Evolutionary conservation across 192 early-diverging fungal genomes (phyloP).

Genomic region (Coemansia umbellata): DNA sequence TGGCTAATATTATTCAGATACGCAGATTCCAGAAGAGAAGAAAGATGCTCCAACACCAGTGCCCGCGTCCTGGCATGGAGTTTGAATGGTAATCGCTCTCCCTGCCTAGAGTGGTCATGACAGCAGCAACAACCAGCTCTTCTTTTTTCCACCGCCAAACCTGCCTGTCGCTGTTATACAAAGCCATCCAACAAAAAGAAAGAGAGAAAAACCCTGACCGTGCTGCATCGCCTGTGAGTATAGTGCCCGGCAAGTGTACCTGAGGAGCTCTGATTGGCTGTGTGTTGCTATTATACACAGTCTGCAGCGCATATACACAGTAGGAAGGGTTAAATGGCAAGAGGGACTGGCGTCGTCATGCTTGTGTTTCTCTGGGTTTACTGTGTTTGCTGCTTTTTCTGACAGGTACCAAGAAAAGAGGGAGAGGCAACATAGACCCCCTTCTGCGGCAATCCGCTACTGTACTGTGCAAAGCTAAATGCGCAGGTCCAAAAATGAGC

Average conservation of each 20-base stretch:
- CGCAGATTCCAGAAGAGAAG: background rate
- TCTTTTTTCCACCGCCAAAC: too few relatives aligned
- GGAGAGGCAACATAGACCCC: background rate
- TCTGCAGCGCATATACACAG: background rate
- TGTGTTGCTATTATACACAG: background rate
- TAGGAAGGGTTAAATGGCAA: background rate
- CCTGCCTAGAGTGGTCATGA: too few relatives aligned
- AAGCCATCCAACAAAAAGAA: too few relatives aligned
- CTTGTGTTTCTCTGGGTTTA: background rate
- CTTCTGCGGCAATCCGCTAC: too few relatives aligned
- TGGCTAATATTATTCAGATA: background rate
- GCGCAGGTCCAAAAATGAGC: too few relatives aligned
- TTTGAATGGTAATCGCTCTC: too few relatives aligned
- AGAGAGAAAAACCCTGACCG: slow-evolving; percentile 2
- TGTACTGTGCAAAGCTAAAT: too few relatives aligned
- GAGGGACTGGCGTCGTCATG: too few relatives aligned
- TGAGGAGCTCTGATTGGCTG: slow-evolving; percentile 2
- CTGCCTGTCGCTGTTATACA: too few relatives aligned
- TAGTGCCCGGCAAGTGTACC: background rate
- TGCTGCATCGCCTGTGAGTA: background rate
- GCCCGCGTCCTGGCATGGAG: too few relatives aligned
- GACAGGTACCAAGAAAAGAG: background rate
- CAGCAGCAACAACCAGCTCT: too few relatives aligned
- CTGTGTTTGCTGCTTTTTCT: background rate
- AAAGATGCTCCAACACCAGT: too few relatives aligned